phyloP scores from a whole-genome alignment of 768 basidiomycete genomes.

The Lactarius deliciosus region DNA sequence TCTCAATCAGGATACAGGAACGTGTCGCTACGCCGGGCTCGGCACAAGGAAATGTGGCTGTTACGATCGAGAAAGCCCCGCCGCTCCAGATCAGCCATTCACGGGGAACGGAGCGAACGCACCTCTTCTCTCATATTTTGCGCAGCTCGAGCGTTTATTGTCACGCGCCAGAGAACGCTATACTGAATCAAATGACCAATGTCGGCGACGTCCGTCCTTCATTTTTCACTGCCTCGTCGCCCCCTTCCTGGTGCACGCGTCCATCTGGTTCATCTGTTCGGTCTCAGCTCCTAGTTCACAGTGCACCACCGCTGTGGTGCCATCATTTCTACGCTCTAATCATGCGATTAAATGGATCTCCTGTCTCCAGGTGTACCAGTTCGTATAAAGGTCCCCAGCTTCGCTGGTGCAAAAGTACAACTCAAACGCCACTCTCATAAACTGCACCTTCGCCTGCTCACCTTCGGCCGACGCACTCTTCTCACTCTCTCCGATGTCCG shows the following conservation, averaged over 20 bases:
- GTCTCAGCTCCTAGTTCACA: neutral
- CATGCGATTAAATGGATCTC: neutral
- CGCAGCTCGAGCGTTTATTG: neutral
- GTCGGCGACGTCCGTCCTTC: neutral
- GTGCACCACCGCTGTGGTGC: no score
- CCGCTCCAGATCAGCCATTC: neutral
- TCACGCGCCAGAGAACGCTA: neutral
- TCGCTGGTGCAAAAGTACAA: neutral
- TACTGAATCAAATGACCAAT: neutral
- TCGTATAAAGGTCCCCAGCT: neutral
- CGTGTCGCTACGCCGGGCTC: neutral
- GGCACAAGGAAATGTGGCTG: neutral
- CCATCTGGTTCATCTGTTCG: neutral
- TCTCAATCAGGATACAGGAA: neutral
- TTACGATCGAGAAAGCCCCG: neutral
- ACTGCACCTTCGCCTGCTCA: neutral
- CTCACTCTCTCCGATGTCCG: slow-evolving; percentile 14
- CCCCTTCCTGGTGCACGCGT: neutral
- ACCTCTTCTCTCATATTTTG: neutral
- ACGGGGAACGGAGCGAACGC: neutral
- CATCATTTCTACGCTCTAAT: neutral
- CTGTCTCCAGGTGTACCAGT: neutral
- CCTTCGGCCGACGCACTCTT: neutral
- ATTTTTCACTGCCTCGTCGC: neutral
- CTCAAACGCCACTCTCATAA: neutral